Evolutionary conservation across 2,329 filamentous ascomycete species (phyloP), one percentile per base, ranked within the genome.

Genomic region (Daldinia eschscholtzii): DNA sequence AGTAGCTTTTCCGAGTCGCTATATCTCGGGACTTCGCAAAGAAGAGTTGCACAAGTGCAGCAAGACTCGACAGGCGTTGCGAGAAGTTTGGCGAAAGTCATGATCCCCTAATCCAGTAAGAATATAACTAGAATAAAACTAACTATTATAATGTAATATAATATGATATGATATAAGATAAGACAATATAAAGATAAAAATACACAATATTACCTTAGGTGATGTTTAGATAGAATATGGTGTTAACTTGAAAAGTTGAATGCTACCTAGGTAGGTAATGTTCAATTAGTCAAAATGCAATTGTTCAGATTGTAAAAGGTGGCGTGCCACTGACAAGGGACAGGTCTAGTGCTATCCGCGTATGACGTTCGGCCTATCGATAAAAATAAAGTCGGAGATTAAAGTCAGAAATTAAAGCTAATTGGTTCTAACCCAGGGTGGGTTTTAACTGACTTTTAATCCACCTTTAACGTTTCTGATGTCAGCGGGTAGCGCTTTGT

Each of bases 1-100:
- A 87, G 80, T 13, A 87, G 84, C 76, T 91, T 92, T 81, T 91
- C 89, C 65, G 85, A 83, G 71, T 86, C 81, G 73, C 84, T 84
- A 30, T 83, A 81, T 37, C 84, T 82, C 58, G 85, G 83, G 33
- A 87, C 83, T 4, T 85, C 82, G 48, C 85, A 83, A 28, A 93
- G 85, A 28, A 90, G 80, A 26, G 83, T 83, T 33, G 91, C 89
- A 79, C 91, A 94, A 23, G 90, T 93, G 77, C 91, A 93, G 80
- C 91, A 93, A 13, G 86, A 84, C 77, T 84, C 81, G 58, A 70
- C 55, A 7, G 65, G 48, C 10, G 64, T 37, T 39, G 71, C 35
- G 9, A 57, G 58, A 13, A 48, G 56, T 59, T 73, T 74, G 10
- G 52, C 61, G n/a, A 73, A 50, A n/a, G 73, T 72, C 75, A 76